Percentiles rank a stretch among this genome's conserved stretches.
These are phyloP conservation scores for Phaeotremella skinneri DNA, from an alignment of 768 basidiomycete genomes.

Conservation along the genomic window DNA sequence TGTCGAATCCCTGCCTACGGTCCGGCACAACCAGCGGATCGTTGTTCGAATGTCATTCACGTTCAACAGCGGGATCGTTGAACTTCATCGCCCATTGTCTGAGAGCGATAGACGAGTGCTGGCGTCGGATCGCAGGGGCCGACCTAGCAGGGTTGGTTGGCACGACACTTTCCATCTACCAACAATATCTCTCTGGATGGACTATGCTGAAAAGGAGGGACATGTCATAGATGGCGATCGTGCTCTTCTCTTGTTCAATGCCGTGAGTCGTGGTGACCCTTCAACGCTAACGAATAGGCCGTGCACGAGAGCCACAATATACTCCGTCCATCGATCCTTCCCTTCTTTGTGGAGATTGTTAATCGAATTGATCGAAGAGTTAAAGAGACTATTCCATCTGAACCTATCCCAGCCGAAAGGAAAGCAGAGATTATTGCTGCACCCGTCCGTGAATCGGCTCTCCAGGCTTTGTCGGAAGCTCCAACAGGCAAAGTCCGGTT, in stretches of 20 bases:
- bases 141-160: constrained; percentile 59
- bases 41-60: constrained; percentile 63
- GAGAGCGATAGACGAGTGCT: constrained; percentile 13
- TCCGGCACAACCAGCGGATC: constrained; percentile 20
- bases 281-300: constrained; percentile 29
- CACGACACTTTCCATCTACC: constrained; percentile 63
- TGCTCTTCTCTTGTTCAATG: constrained; percentile 71
- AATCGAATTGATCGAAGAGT: constrained; percentile 68
- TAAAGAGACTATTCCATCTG: constrained; percentile 54
- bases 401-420: constrained; percentile 21
- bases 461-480: constrained; percentile 31
- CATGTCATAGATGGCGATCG: constrained; percentile 30
- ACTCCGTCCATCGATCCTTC: constrained; percentile 74
- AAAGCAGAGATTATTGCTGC: background rate
- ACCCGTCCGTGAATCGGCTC: constrained; percentile 8
- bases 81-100: constrained; percentile 60
- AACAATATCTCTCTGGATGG: constrained; percentile 41
- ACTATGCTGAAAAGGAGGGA: constrained; percentile 31
- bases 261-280: constrained; percentile 56
- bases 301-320: constrained; percentile 84
- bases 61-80: constrained; percentile 82
- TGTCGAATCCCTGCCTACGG: constrained; percentile 6
- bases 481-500: constrained; percentile 61
- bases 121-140: constrained; percentile 56
- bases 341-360: constrained; percentile 76